These are phyloP conservation scores for Tulasnella calospora DNA, from an alignment of 768 basidiomycete species.

Conservation along the genomic window DNA sequence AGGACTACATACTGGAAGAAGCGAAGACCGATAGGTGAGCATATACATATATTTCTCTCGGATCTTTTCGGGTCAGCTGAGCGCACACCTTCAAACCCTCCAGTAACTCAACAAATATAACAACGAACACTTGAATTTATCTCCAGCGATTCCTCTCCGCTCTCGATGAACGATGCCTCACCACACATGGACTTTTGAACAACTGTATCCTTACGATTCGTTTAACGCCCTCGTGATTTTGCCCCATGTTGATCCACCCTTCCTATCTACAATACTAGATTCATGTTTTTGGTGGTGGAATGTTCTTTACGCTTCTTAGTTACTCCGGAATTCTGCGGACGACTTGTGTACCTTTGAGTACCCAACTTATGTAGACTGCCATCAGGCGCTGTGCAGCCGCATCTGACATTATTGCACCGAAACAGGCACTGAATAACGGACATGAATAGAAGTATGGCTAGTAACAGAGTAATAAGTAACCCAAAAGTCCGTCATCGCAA, in stretches of 20 bases:
- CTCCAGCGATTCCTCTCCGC: neutral
- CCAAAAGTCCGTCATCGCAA: neutral
- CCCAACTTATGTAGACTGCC: too few species aligned
- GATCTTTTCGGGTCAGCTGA: neutral
- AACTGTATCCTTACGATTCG: neutral
- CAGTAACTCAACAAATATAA: neutral
- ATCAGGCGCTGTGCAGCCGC: too few species aligned
- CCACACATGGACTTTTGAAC: neutral
- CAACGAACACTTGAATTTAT: neutral
- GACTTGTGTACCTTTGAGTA: too few species aligned
- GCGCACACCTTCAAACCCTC: neutral
- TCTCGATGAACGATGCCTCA: neutral
- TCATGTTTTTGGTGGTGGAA: neutral
- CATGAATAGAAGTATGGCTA: too few species aligned
- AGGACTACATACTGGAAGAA: neutral
- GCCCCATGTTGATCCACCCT: neutral
- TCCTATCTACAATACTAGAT: neutral
- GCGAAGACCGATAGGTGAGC: neutral
- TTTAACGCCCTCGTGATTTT: neutral
- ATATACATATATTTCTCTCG: neutral
- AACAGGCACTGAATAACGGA: too few species aligned
- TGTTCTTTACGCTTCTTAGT: neutral
- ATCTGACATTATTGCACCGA: too few species aligned
- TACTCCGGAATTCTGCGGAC: neutral
- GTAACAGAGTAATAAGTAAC: constrained; percentile 1